Percentiles rank a stretch among this genome's conserved stretches.
phyloP scores from a whole-genome alignment of 768 basidiomycete species.

The Lentinula aciculospora region DNA sequence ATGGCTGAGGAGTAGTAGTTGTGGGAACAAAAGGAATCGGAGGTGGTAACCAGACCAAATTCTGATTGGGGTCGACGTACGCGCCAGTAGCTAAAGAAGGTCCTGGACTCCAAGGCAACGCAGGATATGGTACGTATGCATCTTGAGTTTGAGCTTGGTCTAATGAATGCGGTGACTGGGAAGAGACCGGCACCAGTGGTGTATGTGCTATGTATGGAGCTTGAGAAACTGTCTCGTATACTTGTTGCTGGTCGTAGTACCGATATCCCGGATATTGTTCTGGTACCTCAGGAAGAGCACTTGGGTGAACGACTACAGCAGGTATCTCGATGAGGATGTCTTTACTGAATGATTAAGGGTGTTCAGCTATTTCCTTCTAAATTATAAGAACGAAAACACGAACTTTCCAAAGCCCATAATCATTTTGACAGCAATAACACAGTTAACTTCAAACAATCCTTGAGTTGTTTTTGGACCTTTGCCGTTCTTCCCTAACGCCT shows the following conservation, averaged over 20 bases:
- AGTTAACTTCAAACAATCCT: constrained; percentile 64
- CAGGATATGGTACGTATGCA: not conserved
- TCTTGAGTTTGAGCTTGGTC: not conserved
- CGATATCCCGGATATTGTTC: constrained; percentile 11
- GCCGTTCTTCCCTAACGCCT: constrained; percentile 16
- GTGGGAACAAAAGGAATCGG: not conserved
- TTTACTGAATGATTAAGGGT: constrained; percentile 46
- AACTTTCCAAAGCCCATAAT: constrained; percentile 71
- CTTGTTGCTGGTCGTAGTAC: not conserved
- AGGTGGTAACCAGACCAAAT: constrained; percentile 8
- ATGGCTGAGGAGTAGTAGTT: not conserved
- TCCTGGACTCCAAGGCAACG: not conserved
- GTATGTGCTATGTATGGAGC: constrained; percentile 12
- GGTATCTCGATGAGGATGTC: constrained; percentile 64
- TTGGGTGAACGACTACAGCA: constrained; percentile 58
- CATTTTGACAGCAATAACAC: constrained; percentile 56
- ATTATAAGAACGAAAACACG: constrained; percentile 13
- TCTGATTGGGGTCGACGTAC: constrained; percentile 2
- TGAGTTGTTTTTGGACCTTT: constrained; percentile 29
- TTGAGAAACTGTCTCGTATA: constrained; percentile 8
- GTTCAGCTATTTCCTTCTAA: constrained; percentile 5
- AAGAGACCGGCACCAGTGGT: not conserved
- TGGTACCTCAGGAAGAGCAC: constrained; percentile 40
- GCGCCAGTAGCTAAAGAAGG: not conserved
- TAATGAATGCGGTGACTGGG: not conserved